These are phyloP conservation scores for Candida pseudoglaebosa DNA, from an alignment of 805 yeast genomes.

Conservation along the genomic window DNA sequence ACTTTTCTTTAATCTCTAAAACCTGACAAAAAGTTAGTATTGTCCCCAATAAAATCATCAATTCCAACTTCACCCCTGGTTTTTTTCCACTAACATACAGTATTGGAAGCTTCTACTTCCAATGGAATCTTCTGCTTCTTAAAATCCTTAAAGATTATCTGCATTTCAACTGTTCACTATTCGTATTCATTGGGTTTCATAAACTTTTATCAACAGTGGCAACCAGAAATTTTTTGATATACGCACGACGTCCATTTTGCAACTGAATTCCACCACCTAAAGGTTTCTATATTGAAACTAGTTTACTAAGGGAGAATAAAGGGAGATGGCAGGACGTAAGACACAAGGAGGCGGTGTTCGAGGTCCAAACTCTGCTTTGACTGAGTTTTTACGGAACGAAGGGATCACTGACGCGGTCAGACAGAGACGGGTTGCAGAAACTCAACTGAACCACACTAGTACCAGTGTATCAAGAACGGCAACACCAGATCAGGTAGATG, in stretches of 20 bases:
- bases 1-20: slow-evolving; percentile 62
- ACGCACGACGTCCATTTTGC: too few relatives aligned
- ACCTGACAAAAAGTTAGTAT: slow-evolving; percentile 39
- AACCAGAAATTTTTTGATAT: not conserved
- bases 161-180: slow-evolving; percentile 43
- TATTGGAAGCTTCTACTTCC: slow-evolving; percentile 66
- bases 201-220: not conserved
- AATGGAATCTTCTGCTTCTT: slow-evolving; percentile 84
- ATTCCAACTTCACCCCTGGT: not conserved
- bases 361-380: slow-evolving; percentile 83
- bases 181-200: not conserved
- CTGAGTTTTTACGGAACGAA: slow-evolving; percentile 82
- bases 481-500: not conserved
- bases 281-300: too few relatives aligned
- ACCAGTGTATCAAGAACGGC: slow-evolving; percentile 11
- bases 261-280: too few relatives aligned
- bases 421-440: slow-evolving; percentile 21
- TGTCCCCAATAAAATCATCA: not conserved
- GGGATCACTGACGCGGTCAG: slow-evolving; percentile 85
- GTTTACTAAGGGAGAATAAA: not conserved
- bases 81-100: slow-evolving; percentile 43
- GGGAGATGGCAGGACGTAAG: slow-evolving; percentile 14
- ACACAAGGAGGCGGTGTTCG: slow-evolving; percentile 23
- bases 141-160: slow-evolving; percentile 82
- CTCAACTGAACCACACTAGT: slow-evolving; percentile 12